Percentiles rank a stretch among this genome's conserved stretches.
These are phyloP conservation scores for Nitzschia sp. DNA, from an alignment of 108 stramenopile species.

Conservation along the genomic window DNA sequence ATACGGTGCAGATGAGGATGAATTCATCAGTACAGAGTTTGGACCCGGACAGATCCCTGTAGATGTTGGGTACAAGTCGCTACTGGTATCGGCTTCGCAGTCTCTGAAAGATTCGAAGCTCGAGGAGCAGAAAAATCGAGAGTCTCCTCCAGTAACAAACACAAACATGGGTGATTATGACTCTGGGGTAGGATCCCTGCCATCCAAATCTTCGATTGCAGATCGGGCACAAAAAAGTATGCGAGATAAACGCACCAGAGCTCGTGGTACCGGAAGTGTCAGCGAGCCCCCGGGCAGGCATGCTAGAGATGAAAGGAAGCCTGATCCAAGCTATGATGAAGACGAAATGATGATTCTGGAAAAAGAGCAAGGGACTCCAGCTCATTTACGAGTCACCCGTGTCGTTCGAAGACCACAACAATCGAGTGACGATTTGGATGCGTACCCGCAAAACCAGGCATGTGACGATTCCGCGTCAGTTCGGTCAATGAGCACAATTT, in stretches of 20 bases:
- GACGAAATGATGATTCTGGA: not conserved
- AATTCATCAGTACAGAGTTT: not conserved
- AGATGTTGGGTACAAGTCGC: conserved; percentile 1
- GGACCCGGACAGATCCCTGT: not conserved
- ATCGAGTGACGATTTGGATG: not conserved
- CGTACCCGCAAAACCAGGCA: not conserved
- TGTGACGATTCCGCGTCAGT: conserved; percentile 1
- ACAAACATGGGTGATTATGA: not conserved
- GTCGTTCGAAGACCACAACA: not conserved
- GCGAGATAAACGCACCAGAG: not conserved
- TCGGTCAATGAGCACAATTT: conserved; percentile 9
- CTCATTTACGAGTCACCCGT: not conserved
- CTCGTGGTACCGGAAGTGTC: not conserved
- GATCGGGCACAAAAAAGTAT: not conserved
- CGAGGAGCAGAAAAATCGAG: not conserved
- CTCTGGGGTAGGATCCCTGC: not conserved
- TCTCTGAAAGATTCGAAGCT: not conserved
- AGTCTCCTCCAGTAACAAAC: not conserved
- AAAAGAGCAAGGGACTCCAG: not conserved
- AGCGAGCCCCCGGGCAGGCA: not conserved
- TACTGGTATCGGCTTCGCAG: conserved; percentile 12
- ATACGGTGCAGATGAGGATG: conserved; percentile 6
- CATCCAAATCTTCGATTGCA: not conserved
- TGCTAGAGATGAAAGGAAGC: not conserved
- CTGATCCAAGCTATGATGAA: not conserved